A percentile compares a stretch with the other conserved stretches of the same genome.
Evolutionary conservation across 1,139 yeast species (phyloP).

Genomic region (Geotrichum reessii): DNA sequence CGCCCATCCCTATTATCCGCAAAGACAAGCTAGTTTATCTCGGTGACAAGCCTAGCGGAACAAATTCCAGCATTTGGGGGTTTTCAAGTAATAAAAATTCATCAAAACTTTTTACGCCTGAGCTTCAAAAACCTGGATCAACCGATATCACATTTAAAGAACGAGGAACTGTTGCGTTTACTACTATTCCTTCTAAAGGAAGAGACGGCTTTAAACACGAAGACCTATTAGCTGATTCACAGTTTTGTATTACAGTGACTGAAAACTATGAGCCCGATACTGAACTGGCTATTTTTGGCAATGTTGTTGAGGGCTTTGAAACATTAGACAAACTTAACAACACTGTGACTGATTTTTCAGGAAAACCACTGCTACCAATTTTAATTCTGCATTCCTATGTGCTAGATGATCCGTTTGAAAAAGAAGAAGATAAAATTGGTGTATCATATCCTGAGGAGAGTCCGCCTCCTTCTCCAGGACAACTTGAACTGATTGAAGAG

Average conservation of each 20-base stretch:
- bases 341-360: slow-evolving; percentile 38
- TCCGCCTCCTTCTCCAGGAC: slow-evolving; percentile 40
- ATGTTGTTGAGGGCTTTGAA: slow-evolving; percentile 46
- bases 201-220: slow-evolving; percentile 12
- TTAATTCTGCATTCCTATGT: slow-evolving; percentile 49
- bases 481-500: slow-evolving; percentile 30
- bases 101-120: slow-evolving; percentile 12
- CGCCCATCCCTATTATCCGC: slow-evolving; percentile 45
- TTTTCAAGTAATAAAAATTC: neutral
- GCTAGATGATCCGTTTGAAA: slow-evolving; percentile 52
- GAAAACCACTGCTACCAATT: slow-evolving; percentile 46
- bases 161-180: slow-evolving; percentile 17
- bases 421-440: slow-evolving; percentile 30
- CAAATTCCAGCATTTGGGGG: slow-evolving; percentile 9
- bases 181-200: slow-evolving; percentile 9
- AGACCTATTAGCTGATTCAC: slow-evolving; percentile 30
- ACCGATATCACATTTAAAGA: neutral
- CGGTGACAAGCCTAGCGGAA: slow-evolving; percentile 3
- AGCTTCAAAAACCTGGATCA: slow-evolving; percentile 8
- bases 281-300: slow-evolving; percentile 42
- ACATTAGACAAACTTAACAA: slow-evolving; percentile 44
- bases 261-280: slow-evolving; percentile 22
- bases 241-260: slow-evolving; percentile 31
- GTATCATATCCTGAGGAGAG: slow-evolving; percentile 22
- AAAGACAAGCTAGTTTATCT: slow-evolving; percentile 28